Evolutionary conservation across 2,329 filamentous ascomycete species (phyloP).

Genomic region (Paracorniculantispora psalliotae): DNA sequence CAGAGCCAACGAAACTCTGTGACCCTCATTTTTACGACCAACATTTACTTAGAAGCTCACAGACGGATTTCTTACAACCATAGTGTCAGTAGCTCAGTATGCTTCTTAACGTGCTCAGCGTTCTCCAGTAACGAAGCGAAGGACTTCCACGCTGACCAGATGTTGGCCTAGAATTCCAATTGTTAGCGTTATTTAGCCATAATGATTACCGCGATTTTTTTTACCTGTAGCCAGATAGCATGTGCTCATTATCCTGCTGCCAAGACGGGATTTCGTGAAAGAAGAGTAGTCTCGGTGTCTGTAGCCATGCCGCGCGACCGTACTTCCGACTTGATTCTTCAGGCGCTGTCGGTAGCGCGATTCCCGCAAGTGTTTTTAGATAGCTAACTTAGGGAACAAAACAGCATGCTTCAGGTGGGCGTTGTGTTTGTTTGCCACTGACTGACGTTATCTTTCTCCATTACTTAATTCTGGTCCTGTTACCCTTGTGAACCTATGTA

Average conservation of each 20-base stretch:
- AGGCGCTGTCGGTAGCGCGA: not conserved
- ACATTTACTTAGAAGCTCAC: no score
- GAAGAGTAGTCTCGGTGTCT: constrained; percentile 8
- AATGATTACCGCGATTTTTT: not conserved
- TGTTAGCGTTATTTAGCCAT: not conserved
- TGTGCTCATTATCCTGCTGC: constrained; percentile 13
- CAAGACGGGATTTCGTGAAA: constrained; percentile 9
- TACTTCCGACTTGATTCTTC: not conserved
- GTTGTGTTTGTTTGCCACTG: no score
- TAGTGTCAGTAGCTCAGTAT: no score
- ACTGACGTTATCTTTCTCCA: no score
- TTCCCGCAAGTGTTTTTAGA: no score
- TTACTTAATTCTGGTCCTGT: no score
- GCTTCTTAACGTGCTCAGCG: no score
- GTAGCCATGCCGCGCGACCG: not conserved
- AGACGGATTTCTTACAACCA: no score
- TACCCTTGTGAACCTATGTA: no score
- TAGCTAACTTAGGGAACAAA: no score
- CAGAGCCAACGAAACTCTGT: not conserved
- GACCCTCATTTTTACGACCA: no score
- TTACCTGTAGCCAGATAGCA: constrained; percentile 10
- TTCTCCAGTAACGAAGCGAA: constrained; percentile 10
- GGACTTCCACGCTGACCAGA: constrained; percentile 11
- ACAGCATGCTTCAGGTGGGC: no score
- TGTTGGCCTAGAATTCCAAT: constrained; percentile 1